Percentiles rank a stretch among this genome's conserved stretches.
Conservation (phyloP, 306 rosid species). For the Vigna angularis region DNA sequence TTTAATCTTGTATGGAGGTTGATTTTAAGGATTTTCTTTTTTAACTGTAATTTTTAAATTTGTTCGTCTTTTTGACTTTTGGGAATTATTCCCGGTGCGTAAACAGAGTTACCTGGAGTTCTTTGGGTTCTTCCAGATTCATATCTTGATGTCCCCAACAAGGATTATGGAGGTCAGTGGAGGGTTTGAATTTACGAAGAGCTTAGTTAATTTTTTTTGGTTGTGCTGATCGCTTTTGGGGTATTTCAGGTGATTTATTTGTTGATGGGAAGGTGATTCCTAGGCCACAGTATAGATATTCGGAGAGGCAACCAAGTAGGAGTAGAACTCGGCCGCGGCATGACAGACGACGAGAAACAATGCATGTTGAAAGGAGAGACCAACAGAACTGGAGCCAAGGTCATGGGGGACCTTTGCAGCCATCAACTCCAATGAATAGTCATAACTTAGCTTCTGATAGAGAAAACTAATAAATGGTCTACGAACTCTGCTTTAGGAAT, state of each 20-base stretch:
- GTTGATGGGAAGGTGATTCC: slow-evolving; percentile 87
- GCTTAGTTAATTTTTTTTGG: slow-evolving; percentile 32
- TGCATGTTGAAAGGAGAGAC: slow-evolving; percentile 71
- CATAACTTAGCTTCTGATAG: slow-evolving; percentile 45
- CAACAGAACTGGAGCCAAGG: slow-evolving; percentile 57
- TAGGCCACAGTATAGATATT: slow-evolving; percentile 84
- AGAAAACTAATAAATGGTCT: slow-evolving; percentile 29
- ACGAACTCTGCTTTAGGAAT: slow-evolving; percentile 36
- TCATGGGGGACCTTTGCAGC: slow-evolving; percentile 55
- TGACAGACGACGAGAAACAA: slow-evolving; percentile 72
- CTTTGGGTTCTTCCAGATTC: slow-evolving; percentile 98
- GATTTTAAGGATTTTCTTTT: background rate
- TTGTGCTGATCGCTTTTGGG: slow-evolving; percentile 25
- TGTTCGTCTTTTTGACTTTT: background rate
- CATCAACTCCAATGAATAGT: slow-evolving; percentile 43
- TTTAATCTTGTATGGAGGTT: slow-evolving; percentile 12
- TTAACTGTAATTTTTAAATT: background rate
- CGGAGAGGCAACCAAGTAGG: slow-evolving; percentile 61
- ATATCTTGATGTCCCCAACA: slow-evolving; percentile 86
- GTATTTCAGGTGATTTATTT: slow-evolving; percentile 76
- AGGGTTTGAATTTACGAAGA: slow-evolving; percentile 1
- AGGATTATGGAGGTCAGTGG: slow-evolving; percentile 89
- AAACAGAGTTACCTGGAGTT: slow-evolving; percentile 73
- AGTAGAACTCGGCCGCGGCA: slow-evolving; percentile 82
- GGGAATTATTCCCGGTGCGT: slow-evolving; percentile 16